Conservation (phyloP, 2,329 filamentous ascomycete genomes). For the Sclerotinia trifoliorum region DNA sequence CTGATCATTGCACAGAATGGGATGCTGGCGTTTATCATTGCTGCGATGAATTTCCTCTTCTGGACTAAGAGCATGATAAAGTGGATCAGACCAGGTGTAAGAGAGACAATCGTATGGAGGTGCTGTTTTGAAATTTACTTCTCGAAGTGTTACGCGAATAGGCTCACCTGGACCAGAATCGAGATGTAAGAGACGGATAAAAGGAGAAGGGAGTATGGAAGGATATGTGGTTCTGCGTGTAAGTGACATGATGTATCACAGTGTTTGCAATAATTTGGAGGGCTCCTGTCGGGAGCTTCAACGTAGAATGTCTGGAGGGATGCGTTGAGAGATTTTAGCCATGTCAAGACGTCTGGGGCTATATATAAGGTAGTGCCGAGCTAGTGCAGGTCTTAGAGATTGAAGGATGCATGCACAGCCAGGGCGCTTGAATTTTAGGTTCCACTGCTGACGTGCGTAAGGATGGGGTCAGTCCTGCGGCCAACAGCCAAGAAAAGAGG, state of each 20-base stretch:
- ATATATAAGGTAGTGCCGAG: not conserved
- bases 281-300: not conserved
- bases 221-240: not conserved
- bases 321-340: too few relatives aligned
- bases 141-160: conserved; percentile 10
- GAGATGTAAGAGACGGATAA: conserved; percentile 12
- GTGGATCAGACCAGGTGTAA: conserved; percentile 23
- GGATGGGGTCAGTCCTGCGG: not conserved
- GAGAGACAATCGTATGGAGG: conserved; percentile 22
- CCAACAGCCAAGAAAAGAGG: not conserved
- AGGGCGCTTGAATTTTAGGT: not conserved
- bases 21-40: not conserved
- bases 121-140: not conserved
- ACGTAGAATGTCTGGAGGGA: not conserved
- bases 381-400: too few relatives aligned
- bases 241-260: not conserved
- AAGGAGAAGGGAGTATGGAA: not conserved
- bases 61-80: conserved; percentile 14
- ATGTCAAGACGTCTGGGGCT: not conserved
- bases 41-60: conserved; percentile 7
- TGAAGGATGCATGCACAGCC: not conserved
- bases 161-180: conserved; percentile 10
- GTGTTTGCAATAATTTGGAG: not conserved
- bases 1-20: conserved; percentile 12
- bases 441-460: not conserved